Conservation (phyloP, 441 rosid genomes). For the Francoa sonchifolia region DNA sequence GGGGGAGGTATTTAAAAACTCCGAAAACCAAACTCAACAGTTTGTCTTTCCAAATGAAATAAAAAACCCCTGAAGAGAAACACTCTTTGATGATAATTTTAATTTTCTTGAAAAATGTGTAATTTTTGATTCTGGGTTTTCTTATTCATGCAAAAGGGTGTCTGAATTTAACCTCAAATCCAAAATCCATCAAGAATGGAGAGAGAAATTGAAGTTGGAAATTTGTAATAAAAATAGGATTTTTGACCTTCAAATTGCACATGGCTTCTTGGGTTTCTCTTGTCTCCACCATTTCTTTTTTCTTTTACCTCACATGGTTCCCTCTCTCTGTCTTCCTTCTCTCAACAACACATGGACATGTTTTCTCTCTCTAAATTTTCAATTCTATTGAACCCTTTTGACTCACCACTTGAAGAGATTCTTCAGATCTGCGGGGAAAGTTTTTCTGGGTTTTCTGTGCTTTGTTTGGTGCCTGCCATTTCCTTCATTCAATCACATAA, state of each 20-base stretch:
- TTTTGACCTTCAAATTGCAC: constrained; percentile 61
- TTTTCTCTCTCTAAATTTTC: constrained; percentile 11
- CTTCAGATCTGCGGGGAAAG: constrained; percentile 16
- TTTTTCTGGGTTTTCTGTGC: constrained; percentile 34
- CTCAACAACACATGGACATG: constrained; percentile 9
- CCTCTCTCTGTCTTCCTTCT: constrained; percentile 13
- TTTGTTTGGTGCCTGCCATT: constrained; percentile 6
- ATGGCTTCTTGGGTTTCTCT: constrained; percentile 40
- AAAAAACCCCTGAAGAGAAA: no score
- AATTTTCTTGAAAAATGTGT: no score
- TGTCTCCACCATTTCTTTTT: constrained; percentile 21
- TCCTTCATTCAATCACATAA: constrained; percentile 13
- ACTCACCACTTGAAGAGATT: constrained; percentile 33
- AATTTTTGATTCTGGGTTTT: no score
- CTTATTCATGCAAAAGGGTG: no score
- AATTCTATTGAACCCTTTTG: constrained; percentile 12
- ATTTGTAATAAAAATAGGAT: constrained; percentile 1
- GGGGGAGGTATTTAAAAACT: no score
- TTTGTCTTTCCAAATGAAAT: no score
- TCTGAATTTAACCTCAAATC: constrained; percentile 17
- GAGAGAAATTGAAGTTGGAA: constrained; percentile 8
- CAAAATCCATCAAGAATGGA: constrained; percentile 18
- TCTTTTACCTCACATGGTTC: constrained; percentile 34
- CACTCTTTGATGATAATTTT: no score
- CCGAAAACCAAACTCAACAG: no score